Evolutionary conservation across 1,284 basidiomycete genomes (phyloP), one percentile per base, ranked within the genome.

Genomic region (Melampsora americana): DNA sequence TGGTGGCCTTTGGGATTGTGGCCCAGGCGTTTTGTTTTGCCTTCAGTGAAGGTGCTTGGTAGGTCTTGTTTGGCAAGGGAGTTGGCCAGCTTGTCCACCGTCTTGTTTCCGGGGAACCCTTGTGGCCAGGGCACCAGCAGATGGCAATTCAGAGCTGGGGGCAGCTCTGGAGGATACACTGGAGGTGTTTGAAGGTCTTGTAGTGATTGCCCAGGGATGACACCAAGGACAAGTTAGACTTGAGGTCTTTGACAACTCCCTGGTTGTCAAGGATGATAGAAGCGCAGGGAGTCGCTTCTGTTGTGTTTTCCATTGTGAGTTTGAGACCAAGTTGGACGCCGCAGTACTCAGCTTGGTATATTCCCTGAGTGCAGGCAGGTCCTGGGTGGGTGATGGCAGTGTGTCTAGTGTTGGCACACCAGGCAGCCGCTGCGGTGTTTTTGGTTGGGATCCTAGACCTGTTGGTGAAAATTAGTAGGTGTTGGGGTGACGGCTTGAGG

Each of bases 181-280:
- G 35, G 3, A 35, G 35, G 3, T 35, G 35, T 35, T 35, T 35
- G 35, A 35, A 35, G 3, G 35, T 35, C 35, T 35, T 35, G 35
- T 35, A 9, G 3, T 9, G 35, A 64, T 64, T 64, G 28, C 32
- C 61, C 23, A 64, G 28, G 1, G 61, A 64, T 1, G 42, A 30
- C 1, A 42, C 32, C 7, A n/a, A 16, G 1, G 61, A 12, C 6
- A 5, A 64, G 9, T 5, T 28, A 3, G n/a, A 30, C n/a, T n/a
- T n/a, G n/a, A n/a, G n/a, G n/a, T n/a, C n/a, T n/a, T 35, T 35
- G 20, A 64, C 32, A 32, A 42, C 61, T 2, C 61, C 61, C 61
- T 66, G 65, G 28, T 66, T 66, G 65, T 66, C 65, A 5, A 42
- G 32, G 28, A 66, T 46, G 32, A 66, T 66, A 20, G 50, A 53